Conservation (phyloP, 2,329 filamentous ascomycete genomes). For the Ceratocystis alfenasii region DNA sequence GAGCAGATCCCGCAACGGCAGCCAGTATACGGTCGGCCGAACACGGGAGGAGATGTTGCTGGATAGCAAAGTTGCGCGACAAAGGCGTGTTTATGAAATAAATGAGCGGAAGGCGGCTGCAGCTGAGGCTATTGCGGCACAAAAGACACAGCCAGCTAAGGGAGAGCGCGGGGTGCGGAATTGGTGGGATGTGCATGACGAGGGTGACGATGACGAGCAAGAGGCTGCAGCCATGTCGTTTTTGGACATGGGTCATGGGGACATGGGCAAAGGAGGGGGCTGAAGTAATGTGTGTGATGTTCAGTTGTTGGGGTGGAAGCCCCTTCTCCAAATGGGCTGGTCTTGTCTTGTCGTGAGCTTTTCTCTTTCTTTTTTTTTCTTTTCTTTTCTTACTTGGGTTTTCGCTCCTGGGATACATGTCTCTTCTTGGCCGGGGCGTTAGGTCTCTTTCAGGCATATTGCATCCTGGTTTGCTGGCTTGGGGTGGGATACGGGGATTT, state of each 20-base stretch:
- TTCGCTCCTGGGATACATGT: not conserved
- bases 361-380: not conserved
- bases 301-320: not conserved
- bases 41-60: conserved; percentile 42
- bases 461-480: not conserved
- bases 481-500: conserved; percentile 12
- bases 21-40: conserved; percentile 31
- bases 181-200: conserved; percentile 34
- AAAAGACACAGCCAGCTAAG: conserved; percentile 24
- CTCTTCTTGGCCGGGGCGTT: not conserved
- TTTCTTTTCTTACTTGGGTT: conserved; percentile 1
- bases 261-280: not conserved
- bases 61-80: conserved; percentile 38
- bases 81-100: conserved; percentile 38
- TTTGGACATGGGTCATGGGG: not conserved
- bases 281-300: not conserved
- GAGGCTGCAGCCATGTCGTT: conserved; percentile 7
- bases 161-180: conserved; percentile 17
- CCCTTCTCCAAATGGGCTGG: too few relatives aligned
- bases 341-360: not conserved
- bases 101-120: conserved; percentile 25
- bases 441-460: not conserved
- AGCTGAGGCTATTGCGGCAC: not conserved
- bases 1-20: conserved; percentile 12
- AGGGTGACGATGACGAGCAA: conserved; percentile 22